phyloP scores from a whole-genome alignment of 177 flowering plant genomes.

The Vitis hybrid region DNA sequence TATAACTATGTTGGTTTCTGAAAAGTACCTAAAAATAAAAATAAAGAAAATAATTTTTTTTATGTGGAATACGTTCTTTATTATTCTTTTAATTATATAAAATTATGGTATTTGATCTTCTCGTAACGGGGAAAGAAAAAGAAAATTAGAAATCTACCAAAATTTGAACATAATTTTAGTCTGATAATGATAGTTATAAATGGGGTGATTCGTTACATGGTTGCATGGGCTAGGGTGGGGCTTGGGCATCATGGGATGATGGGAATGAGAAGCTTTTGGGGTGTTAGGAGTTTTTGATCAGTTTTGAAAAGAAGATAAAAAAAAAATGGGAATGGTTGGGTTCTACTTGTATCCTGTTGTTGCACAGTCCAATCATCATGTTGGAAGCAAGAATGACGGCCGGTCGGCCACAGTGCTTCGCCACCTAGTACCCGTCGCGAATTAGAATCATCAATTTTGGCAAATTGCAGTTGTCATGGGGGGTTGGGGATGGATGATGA shows the following conservation, averaged over 20 bases:
- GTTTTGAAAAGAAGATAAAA: too few relatives aligned
- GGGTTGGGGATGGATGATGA: too few relatives aligned
- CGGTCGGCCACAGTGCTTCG: background rate
- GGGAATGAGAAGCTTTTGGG: background rate
- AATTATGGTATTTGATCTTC: too few relatives aligned
- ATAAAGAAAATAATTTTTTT: too few relatives aligned
- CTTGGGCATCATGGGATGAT: background rate
- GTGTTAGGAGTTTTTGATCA: background rate
- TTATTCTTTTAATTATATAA: too few relatives aligned
- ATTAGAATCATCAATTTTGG: background rate
- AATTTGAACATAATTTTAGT: too few relatives aligned
- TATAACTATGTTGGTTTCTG: too few relatives aligned
- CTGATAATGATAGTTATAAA: too few relatives aligned
- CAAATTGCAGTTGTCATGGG: background rate
- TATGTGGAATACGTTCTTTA: too few relatives aligned
- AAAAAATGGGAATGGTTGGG: background rate
- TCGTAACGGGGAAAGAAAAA: too few relatives aligned
- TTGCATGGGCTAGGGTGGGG: slow-evolving; percentile 9
- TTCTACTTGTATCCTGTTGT: background rate
- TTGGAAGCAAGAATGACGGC: background rate
- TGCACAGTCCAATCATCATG: slow-evolving; percentile 15
- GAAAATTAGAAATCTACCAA: too few relatives aligned
- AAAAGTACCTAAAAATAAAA: too few relatives aligned
- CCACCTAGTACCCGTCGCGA: background rate
- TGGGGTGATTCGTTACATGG: background rate